Conservation (phyloP, 164 flowering plant species). For the Nymphaea colorata region DNA sequence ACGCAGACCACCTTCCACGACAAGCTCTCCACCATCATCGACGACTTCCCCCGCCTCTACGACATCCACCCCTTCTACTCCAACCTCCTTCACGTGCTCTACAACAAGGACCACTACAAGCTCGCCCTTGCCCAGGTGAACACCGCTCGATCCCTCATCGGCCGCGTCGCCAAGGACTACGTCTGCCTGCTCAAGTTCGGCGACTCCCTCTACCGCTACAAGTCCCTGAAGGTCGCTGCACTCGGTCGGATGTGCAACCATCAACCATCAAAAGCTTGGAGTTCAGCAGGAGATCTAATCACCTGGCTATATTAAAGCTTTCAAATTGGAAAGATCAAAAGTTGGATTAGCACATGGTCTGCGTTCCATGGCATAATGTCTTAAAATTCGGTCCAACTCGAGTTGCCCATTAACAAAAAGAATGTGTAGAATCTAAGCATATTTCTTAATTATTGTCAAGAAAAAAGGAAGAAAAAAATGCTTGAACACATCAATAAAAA, state of each 20-base stretch:
- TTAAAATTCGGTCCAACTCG: too few relatives aligned
- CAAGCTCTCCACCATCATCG: constrained; percentile 74
- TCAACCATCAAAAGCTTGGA: too few relatives aligned
- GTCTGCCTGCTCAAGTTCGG: constrained; percentile 78
- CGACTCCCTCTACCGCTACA: constrained; percentile 78
- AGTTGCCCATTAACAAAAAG: too few relatives aligned
- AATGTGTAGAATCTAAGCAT: too few relatives aligned
- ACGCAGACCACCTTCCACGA: constrained; percentile 75
- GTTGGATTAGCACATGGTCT: too few relatives aligned
- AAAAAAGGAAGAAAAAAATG: too few relatives aligned
- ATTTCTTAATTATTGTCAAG: too few relatives aligned
- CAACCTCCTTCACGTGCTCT: constrained; percentile 76
- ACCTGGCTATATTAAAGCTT: too few relatives aligned
- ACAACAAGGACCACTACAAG: constrained; percentile 90
- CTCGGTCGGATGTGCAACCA: too few relatives aligned
- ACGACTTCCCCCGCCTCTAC: constrained; percentile 77
- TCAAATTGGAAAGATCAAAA: too few relatives aligned
- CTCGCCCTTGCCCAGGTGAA: constrained; percentile 84
- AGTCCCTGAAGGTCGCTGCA: constrained; percentile 82
- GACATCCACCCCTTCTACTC: constrained; percentile 82
- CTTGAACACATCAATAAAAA: too few relatives aligned
- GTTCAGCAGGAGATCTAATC: constrained; percentile 1
- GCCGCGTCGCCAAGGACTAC: constrained; percentile 66
- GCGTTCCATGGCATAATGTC: too few relatives aligned
- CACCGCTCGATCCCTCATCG: constrained; percentile 66